Conservation (phyloP, 345 rosid genomes). For the Geranium rotundifolium region DNA sequence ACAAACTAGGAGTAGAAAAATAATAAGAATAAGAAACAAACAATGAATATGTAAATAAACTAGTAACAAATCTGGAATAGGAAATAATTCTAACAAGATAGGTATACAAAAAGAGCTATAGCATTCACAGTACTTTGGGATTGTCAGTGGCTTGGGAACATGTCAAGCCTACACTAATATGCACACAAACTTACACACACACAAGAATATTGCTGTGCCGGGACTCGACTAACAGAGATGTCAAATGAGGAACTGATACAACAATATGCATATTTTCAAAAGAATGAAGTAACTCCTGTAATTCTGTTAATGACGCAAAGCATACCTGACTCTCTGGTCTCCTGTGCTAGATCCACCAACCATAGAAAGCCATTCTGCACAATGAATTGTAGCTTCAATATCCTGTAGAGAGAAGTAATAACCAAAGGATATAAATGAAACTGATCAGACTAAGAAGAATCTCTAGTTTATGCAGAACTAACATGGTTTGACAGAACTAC, state of each 20-base stretch:
- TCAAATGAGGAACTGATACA: background rate
- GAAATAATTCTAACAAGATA: too few species aligned
- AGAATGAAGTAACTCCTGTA: background rate
- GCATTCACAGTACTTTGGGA: background rate
- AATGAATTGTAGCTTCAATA: slow-evolving; percentile 97
- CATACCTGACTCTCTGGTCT: slow-evolving; percentile 80
- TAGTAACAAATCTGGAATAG: too few species aligned
- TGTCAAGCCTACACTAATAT: background rate
- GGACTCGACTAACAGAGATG: background rate
- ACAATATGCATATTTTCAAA: background rate
- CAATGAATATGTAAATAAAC: too few species aligned
- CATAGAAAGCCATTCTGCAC: slow-evolving; percentile 99
- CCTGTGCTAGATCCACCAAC: slow-evolving; percentile 98
- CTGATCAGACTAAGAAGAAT: background rate
- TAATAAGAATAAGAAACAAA: too few species aligned
- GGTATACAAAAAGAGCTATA: too few species aligned
- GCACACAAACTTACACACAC: background rate
- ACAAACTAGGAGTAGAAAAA: too few species aligned
- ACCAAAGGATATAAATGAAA: slow-evolving; percentile 7
- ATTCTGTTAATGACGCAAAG: background rate
- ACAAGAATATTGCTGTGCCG: background rate
- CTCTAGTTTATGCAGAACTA: background rate
- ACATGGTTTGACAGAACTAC: background rate
- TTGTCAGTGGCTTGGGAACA: background rate
- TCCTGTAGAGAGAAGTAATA: slow-evolving; percentile 52